Conservation (phyloP, 2,329 filamentous ascomycete genomes). For the Colletotrichum chrysophilum region DNA sequence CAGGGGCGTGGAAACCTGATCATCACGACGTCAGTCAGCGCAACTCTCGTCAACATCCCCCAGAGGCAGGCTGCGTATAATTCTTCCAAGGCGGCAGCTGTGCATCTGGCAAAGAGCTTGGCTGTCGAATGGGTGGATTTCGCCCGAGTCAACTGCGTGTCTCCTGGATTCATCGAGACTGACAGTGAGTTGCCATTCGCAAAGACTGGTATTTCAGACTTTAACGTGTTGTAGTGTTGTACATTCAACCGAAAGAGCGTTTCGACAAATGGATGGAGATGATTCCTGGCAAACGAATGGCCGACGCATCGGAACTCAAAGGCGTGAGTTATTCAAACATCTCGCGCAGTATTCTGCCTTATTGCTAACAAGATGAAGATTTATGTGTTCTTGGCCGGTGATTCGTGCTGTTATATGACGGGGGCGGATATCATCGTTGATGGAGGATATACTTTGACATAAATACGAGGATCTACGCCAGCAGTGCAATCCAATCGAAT, state of each 20-base stretch:
- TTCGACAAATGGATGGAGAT: constrained; percentile 22
- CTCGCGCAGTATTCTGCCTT: background rate
- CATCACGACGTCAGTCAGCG: constrained; percentile 23
- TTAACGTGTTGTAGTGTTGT: background rate
- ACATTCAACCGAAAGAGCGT: constrained; percentile 21
- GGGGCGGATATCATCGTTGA: constrained; percentile 52
- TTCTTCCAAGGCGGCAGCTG: constrained; percentile 45
- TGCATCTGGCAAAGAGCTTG: constrained; percentile 43
- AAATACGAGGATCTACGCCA: background rate
- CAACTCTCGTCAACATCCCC: constrained; percentile 26
- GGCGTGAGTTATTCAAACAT: background rate
- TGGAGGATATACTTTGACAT: constrained; percentile 45
- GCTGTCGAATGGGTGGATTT: constrained; percentile 49
- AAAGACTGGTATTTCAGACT: background rate
- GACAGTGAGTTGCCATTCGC: background rate
- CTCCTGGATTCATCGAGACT: constrained; percentile 30
- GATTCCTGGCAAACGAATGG: constrained; percentile 23
- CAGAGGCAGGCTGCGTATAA: constrained; percentile 45
- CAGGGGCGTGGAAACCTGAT: constrained; percentile 30
- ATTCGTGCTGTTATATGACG: constrained; percentile 54
- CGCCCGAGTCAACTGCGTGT: constrained; percentile 43
- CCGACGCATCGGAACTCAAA: constrained; percentile 23
- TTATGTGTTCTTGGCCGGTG: constrained; percentile 52
- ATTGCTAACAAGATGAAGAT: constrained; percentile 28
- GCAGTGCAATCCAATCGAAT: background rate